Evolutionary conservation across 2,329 filamentous ascomycete genomes (phyloP), one percentile per base, ranked within the genome.

Genomic region (Fusarium nanum): DNA sequence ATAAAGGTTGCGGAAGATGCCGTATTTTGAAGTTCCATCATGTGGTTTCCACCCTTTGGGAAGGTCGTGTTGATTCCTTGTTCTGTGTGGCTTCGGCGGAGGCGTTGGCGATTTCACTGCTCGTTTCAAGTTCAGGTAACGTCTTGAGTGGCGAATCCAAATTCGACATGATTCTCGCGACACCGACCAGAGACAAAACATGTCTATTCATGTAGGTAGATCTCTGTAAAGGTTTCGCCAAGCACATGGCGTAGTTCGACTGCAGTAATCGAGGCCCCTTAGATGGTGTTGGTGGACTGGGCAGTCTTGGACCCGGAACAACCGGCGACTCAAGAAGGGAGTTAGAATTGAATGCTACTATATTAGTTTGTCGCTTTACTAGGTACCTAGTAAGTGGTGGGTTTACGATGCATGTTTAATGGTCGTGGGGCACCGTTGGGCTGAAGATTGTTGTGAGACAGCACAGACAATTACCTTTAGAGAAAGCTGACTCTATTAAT

Each of bases 101-200:
- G 18, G 55, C 48, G 11, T 20, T 12, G 18, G 48, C 30, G 23
- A 57, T n/a, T 10, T 28, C 30, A 20, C 60, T 34, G 13, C 18
- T 47, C 27, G 46, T 52, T 40, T 42, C 47, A 13, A 37, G 28
- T 18, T 60, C 46, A 6, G 28, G 28, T 42, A 40, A 37, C 14
- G 45, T 5, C 12, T 40, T 53, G 13, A 34, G 52, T 18, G 55
- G 55, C 34, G 55, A 37, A 28, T 40, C 25, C 10, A 68, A 45
- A 28, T 34, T 20, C 10, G 57, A 30, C 55, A 56, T 67, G 5
- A 28, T 49, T 44, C 61, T 63, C 12, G 59, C 63, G 2, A 75
- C 27, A 12, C 72, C 62, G 20, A 72, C 61, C 14, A 74, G 25
- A 3, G 73, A 74, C 16, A 74, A 54, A 4, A 73, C 64, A n/a